These are phyloP conservation scores for Komagataella pastoris DNA, from an alignment of 805 yeast genomes.

Conservation along the genomic window DNA sequence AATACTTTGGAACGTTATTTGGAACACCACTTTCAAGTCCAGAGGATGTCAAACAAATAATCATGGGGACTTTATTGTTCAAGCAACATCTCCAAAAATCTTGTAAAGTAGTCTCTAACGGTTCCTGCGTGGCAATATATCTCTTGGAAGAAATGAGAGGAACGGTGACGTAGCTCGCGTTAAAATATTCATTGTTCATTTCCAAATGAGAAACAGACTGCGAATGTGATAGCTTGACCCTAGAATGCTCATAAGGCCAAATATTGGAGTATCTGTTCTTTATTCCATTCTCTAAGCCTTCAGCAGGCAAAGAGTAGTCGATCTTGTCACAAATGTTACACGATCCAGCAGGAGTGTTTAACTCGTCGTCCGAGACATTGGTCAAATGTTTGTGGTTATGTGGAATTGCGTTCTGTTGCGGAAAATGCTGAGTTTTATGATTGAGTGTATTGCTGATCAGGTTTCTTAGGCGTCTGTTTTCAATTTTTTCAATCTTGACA, in stretches of 20 bases:
- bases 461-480: conserved; percentile 22
- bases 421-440: conserved; percentile 2
- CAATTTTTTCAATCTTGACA: conserved; percentile 23
- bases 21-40: conserved; percentile 9
- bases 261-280: conserved; percentile 31
- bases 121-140: conserved; percentile 33
- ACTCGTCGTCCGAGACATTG: conserved; percentile 7
- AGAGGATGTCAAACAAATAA: conserved; percentile 21
- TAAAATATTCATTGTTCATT: conserved; percentile 26
- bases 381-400: neutral
- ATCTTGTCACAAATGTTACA: conserved; percentile 29
- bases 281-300: conserved; percentile 29
- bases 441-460: conserved; percentile 8
- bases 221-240: conserved; percentile 21
- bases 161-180: conserved; percentile 27
- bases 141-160: conserved; percentile 12
- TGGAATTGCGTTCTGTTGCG: neutral
- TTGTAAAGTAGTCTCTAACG: conserved; percentile 24
- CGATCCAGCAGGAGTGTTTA: conserved; percentile 25
- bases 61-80: conserved; percentile 20
- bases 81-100: conserved; percentile 29
- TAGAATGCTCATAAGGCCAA: conserved; percentile 36
- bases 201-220: conserved; percentile 3
- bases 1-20: conserved; percentile 8
- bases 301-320: conserved; percentile 22